Base-by-base conservation (phyloP, 805 yeast genomes). In the Candida insectorum region DNA sequence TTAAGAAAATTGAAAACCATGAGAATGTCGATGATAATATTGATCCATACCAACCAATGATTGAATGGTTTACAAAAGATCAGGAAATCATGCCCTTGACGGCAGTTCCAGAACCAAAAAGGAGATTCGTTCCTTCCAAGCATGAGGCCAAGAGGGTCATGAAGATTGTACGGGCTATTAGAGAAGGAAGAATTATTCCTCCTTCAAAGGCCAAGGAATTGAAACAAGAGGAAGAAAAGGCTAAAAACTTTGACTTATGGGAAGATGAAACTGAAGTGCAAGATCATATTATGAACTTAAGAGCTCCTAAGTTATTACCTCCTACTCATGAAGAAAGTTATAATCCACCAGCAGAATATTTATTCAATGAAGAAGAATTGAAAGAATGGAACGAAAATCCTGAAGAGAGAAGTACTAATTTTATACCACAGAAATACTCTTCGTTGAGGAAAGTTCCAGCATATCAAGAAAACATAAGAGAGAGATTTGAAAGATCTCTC, bases 251-350 rank as follows among this genome's bases (percentile, higher is more conserved):
- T 55, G 96, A 93, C 59, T 70, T 93, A 37, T 93, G 99, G 99
- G 77, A 79, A 30, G 76, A 75, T 29, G 64, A 60, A 27, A 73
- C 68, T 26, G 54, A 47, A 24, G 56, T 70, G 4, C 61, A 64
- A 23, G 95, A 88, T 52, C 96, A 89, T 59, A 69, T 87, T 29
- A 88, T 88, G 96, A 87, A 78, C 43, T 68, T 91, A 48, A 78
- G 96, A 54, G 98, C 98, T 11, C 98, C 99, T 24, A 91, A 93
- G 59, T 48, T 87, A 49, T 79, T 96, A 11, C 97, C 97, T 22
- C 99, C 99, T 37, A 86, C 97, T 1, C 79, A 93, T 54, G 98
- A 91, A 47, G 96, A 91, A 65, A 80, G 93, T 50, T 93, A 93
- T 60, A 93, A 93, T 55, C 99, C 99, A 23, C 99, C 99, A 4